Base-by-base conservation (phyloP, 2,329 filamentous ascomycete genomes). In the Cladosporium sp. region DNA sequence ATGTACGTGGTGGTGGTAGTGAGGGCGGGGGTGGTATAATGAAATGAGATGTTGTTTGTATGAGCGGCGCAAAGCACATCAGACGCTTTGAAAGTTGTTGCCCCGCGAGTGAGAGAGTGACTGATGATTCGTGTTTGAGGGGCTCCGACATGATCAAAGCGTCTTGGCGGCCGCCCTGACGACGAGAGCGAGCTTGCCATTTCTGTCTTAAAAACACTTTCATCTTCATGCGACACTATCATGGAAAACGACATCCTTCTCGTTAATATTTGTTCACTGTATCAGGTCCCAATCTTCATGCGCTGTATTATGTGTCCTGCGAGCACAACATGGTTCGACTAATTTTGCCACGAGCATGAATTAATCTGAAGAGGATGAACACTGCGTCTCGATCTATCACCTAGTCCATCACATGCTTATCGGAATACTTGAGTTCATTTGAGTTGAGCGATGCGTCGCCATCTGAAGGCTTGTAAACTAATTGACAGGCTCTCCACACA, bases 11-110 rank as follows among this genome's bases (percentile, higher is more conserved):
- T 47, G 41, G 3, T 47, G n/a, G n/a, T 21, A 47, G 41, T 47
- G 41, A 47, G 41, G 38, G 38, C 18, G 36, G 14, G 2, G 41
- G 41, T 5, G 41, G 41, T 47, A 47, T 21, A 47, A 24, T 21
- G 41, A 12, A 47, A 47, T 47, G 41, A 47, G 41, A 47, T 47
- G 41, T n/a, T 44, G 18, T 21, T 47, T 47, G 41, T 47, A 47
- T 47, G 41, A 47, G 41, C 41, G 41, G 41, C n/a, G n/a, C 41
- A 47, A 47, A 47, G 41, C n/a, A 47, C 41, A 47, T 47, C 41
- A 47, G 41, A 47, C 41, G 41, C 41, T 47, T 47, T 47, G 41
- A 47, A 47, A 47, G 41, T 47, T 47, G 41, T 47, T 47, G 41
- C 41, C 41, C 41, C 41, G 41, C 41, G 41, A 47, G 41, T 47